These are phyloP conservation scores for Microascus cirrosus DNA, from an alignment of 2,329 filamentous ascomycete species.

Conservation along the genomic window DNA sequence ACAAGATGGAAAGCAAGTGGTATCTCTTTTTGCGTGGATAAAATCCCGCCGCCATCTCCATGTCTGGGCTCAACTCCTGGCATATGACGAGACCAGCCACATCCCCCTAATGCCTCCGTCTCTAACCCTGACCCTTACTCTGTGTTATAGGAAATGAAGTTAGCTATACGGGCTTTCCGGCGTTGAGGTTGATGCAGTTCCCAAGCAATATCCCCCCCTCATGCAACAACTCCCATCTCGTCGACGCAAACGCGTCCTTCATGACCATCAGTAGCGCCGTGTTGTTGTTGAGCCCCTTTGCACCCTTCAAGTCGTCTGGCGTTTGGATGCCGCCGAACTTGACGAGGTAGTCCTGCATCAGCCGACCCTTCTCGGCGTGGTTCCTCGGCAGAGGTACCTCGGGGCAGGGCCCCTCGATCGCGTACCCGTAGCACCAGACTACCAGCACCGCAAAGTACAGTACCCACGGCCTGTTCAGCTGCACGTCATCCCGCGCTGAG, in stretches of 20 bases:
- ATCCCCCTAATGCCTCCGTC: neutral
- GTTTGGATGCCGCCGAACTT: constrained; percentile 60
- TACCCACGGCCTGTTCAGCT: constrained; percentile 90
- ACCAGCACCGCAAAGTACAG: constrained; percentile 87
- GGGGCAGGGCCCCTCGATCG: constrained; percentile 68
- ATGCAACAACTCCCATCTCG: constrained; percentile 83
- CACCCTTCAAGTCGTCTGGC: constrained; percentile 65
- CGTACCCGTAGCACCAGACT: constrained; percentile 91
- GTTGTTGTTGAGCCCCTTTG: constrained; percentile 71
- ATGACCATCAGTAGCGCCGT: constrained; percentile 73
- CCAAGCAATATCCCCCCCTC: constrained; percentile 72
- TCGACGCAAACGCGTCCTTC: constrained; percentile 68
- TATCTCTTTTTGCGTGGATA: too few relatives aligned
- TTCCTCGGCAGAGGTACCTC: constrained; percentile 39
- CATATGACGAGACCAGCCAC: neutral
- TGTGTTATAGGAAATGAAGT: too few relatives aligned
- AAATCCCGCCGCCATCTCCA: too few relatives aligned
- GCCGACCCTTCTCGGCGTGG: constrained; percentile 54
- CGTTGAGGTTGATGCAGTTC: constrained; percentile 61
- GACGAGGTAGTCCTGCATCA: constrained; percentile 71
- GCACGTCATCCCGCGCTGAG: constrained; percentile 73
- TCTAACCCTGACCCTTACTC: neutral
- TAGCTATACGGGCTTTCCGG: constrained; percentile 12
- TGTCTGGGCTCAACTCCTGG: neutral
- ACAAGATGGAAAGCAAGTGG: too few relatives aligned